These are phyloP conservation scores for Astrothelium macrocarpum DNA, from an alignment of 495 filamentous ascomycete genomes.

Conservation along the genomic window DNA sequence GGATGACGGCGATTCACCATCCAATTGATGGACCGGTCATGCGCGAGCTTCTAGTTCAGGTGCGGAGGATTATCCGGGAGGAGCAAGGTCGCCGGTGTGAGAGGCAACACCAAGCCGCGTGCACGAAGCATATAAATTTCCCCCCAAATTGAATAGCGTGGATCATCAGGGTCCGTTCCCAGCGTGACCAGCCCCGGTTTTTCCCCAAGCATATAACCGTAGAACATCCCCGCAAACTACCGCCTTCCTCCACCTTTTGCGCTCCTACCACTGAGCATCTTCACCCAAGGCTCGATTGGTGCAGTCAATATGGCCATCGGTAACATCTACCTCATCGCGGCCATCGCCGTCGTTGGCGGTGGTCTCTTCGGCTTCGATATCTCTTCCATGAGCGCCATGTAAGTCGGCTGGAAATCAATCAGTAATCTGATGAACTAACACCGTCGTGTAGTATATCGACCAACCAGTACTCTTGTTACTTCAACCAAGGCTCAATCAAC, in stretches of 20 bases:
- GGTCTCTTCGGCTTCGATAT: conserved; percentile 79
- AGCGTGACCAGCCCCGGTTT: not conserved
- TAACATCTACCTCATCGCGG: conserved; percentile 66
- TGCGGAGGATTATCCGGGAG: not conserved
- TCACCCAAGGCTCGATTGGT: not conserved
- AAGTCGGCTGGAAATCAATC: not conserved
- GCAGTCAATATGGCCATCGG: conserved; percentile 31
- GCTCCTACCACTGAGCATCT: not conserved
- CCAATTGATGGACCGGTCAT: not conserved
- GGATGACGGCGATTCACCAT: not conserved
- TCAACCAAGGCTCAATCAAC: conserved; percentile 24
- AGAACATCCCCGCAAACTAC: not conserved
- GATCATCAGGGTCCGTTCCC: not conserved
- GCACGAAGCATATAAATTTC: not conserved
- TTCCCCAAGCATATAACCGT: not conserved
- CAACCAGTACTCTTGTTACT: conserved; percentile 31
- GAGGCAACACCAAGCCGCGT: not conserved
- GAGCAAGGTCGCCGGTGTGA: not conserved
- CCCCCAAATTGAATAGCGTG: not conserved
- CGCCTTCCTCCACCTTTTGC: not conserved
- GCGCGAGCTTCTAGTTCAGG: not conserved
- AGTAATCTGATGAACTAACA: not conserved
- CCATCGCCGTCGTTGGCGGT: conserved; percentile 66
- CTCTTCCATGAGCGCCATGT: conserved; percentile 69
- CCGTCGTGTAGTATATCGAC: conserved; percentile 30